Evolutionary conservation across 2,329 filamentous ascomycete species (phyloP).

Genomic region (Xylariaceae sp.): DNA sequence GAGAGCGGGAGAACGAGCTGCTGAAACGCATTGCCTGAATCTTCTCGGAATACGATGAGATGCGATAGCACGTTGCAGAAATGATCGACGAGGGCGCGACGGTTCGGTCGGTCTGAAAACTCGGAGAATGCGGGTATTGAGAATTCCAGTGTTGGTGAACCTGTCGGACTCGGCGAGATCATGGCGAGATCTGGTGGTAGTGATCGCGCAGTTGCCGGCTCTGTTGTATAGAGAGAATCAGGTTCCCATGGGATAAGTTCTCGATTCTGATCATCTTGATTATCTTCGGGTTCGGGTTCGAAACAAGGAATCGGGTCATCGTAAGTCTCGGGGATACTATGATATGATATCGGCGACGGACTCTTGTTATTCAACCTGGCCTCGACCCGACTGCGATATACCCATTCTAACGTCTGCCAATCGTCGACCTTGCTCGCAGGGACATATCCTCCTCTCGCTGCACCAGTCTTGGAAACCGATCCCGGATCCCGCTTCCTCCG

Average conservation of each 20-base stretch:
- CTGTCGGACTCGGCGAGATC: constrained; percentile 37
- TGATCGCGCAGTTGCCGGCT: constrained; percentile 22
- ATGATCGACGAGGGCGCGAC: constrained; percentile 54
- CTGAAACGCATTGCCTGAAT: constrained; percentile 58
- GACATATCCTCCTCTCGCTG: constrained; percentile 12
- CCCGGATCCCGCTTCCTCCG: constrained; percentile 36
- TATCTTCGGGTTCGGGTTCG: constrained; percentile 11
- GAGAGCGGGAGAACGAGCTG: constrained; percentile 58
- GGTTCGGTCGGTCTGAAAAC: constrained; percentile 50
- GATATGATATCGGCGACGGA: constrained; percentile 12
- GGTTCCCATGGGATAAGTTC: constrained; percentile 21
- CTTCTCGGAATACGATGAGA: constrained; percentile 60
- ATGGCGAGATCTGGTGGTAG: constrained; percentile 37
- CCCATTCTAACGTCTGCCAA: constrained; percentile 21
- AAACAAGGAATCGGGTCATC: constrained; percentile 5
- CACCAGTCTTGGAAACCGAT: constrained; percentile 16
- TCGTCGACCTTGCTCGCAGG: constrained; percentile 16
- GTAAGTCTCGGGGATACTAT: not conserved
- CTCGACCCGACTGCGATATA: constrained; percentile 23
- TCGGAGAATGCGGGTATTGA: constrained; percentile 50
- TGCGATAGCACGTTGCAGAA: constrained; percentile 61
- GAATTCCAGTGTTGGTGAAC: constrained; percentile 46
- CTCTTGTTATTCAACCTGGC: not conserved
- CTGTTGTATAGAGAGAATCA: constrained; percentile 20
- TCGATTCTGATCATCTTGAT: constrained; percentile 13